These are phyloP conservation scores for Hanseniaspora clermontiae DNA, from an alignment of 805 yeast genomes.

Conservation along the genomic window DNA sequence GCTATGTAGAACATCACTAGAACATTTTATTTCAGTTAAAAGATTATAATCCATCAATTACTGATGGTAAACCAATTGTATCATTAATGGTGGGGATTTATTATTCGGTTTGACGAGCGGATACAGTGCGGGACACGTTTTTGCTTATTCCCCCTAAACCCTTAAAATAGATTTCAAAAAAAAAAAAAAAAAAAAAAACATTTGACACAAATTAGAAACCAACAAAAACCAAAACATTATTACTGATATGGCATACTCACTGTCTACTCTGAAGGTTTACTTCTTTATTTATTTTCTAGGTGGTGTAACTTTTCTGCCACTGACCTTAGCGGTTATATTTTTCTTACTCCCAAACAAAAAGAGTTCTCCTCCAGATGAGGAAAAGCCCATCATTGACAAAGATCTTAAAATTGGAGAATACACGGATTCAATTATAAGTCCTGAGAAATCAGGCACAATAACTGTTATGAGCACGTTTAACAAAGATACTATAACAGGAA, in stretches of 20 bases:
- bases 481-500: slow-evolving; percentile 30
- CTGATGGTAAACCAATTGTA: no score
- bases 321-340: slow-evolving; percentile 34
- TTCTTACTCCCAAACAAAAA: slow-evolving; percentile 25
- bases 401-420: slow-evolving; percentile 47
- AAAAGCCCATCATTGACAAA: slow-evolving; percentile 24
- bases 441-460: slow-evolving; percentile 59
- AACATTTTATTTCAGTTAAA: no score
- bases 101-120: no score
- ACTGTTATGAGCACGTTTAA: slow-evolving; percentile 72
- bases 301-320: slow-evolving; percentile 69
- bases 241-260: not conserved
- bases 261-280: not conserved
- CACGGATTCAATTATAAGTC: slow-evolving; percentile 51
- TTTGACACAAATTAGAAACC: not conserved
- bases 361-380: slow-evolving; percentile 20
- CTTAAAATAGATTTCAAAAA: no score
- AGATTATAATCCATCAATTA: no score
- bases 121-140: no score
- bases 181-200: no score
- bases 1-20: no score
- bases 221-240: not conserved
- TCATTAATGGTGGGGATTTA: no score
- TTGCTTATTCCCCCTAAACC: no score
- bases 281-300: slow-evolving; percentile 53